Conservation (phyloP, 2,329 filamentous ascomycete genomes). For the Rachicladosporium sp. region DNA sequence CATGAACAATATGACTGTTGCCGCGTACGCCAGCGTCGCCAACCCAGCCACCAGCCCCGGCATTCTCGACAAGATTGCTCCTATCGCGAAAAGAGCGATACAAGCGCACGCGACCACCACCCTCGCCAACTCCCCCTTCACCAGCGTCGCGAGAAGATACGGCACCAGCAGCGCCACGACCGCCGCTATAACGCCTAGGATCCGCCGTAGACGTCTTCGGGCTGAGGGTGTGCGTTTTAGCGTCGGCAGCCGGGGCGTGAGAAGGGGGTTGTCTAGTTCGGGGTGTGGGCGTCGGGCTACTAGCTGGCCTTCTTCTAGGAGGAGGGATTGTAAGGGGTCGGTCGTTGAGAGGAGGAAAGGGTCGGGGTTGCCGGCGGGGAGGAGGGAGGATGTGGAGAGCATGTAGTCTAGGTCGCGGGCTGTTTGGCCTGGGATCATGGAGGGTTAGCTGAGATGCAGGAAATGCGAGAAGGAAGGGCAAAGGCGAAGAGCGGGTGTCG, state of each 20-base stretch:
- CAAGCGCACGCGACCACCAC: too few relatives aligned
- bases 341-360: constrained; percentile 13
- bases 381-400: constrained; percentile 3
- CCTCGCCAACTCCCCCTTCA: background rate
- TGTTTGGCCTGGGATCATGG: constrained; percentile 6
- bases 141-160: constrained; percentile 5
- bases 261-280: background rate
- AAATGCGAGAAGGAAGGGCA: background rate
- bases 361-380: constrained; percentile 5
- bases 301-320: constrained; percentile 13
- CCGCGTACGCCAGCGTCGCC: too few relatives aligned
- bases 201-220: constrained; percentile 1
- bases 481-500: constrained; percentile 1
- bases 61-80: too few relatives aligned
- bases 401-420: constrained; percentile 14
- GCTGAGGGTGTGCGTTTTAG: background rate
- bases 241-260: constrained; percentile 1
- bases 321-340: constrained; percentile 9
- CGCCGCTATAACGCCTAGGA: constrained; percentile 1
- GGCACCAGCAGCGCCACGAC: constrained; percentile 4
- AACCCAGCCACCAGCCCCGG: too few relatives aligned
- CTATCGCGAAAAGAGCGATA: too few relatives aligned
- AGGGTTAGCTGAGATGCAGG: background rate
- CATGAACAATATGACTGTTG: too few relatives aligned
- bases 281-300: background rate